phyloP scores from a whole-genome alignment of 495 filamentous ascomycete species.

The Trichocladium uniseriatum region DNA sequence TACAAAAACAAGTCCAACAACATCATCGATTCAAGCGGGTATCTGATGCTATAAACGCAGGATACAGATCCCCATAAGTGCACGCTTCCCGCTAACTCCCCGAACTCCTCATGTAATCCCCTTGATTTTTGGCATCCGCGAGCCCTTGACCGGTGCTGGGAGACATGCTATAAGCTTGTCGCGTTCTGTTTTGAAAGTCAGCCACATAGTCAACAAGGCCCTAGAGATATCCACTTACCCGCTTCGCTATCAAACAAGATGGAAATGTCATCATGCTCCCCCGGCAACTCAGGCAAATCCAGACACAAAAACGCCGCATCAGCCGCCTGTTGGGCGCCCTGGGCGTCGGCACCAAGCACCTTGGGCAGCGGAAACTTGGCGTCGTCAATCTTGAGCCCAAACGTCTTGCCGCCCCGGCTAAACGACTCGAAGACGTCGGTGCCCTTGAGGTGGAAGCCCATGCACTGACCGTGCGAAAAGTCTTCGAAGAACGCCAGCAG shows the following conservation, averaged over 20 bases:
- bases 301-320: constrained; percentile 65
- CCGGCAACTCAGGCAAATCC: constrained; percentile 78
- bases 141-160: constrained; percentile 40
- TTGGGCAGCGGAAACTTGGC: constrained; percentile 81
- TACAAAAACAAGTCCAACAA: too few relatives aligned
- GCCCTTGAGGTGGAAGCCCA: constrained; percentile 75
- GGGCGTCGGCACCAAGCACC: constrained; percentile 40
- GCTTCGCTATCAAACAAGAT: constrained; percentile 70
- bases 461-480: constrained; percentile 71
- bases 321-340: constrained; percentile 19
- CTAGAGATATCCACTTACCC: constrained; percentile 56
- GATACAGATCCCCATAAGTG: neutral
- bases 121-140: constrained; percentile 25
- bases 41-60: constrained; percentile 16
- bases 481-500: constrained; percentile 75
- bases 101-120: constrained; percentile 6
- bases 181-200: constrained; percentile 27
- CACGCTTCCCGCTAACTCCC: neutral
- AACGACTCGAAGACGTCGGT: constrained; percentile 72
- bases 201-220: too few relatives aligned
- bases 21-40: constrained; percentile 13
- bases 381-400: constrained; percentile 65
- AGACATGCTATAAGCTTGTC: constrained; percentile 36
- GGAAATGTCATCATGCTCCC: constrained; percentile 82
- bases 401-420: constrained; percentile 54